Evolutionary conservation across 139 green algal genomes (phyloP), one percentile per base, ranked within the genome.

Genomic region (Pseudopediastrum boryanum): DNA sequence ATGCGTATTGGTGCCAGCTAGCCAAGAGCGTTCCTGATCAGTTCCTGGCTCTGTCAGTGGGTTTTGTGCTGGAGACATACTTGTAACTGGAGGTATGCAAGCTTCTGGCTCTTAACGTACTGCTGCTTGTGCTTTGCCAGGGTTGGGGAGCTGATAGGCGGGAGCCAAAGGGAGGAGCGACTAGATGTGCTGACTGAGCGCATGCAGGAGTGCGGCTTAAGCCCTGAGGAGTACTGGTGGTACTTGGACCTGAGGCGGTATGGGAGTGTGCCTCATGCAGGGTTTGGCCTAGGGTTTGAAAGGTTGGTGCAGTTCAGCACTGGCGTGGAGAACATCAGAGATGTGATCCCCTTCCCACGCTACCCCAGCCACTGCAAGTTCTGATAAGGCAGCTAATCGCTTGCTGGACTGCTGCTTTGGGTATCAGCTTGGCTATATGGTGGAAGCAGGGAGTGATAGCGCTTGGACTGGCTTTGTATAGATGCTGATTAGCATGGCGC

Each of bases 241-340:
- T 96, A 96, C 83, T 46, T 94, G 35, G 91, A 96, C 66, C 84
- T 94, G 73, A 74, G 91, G 13, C 46, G 81, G 5, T 96, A 90
- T 80, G 91, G 91, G 2, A 89, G 85, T 7, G 91, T 96, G 44
- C 86, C 84, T 39, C 91, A 96, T 78, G 77, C 85, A 19, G 91
- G 91, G 2, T 96, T 96, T 73, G 92, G 92, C 41, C 83, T 93
- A 29, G 89, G 89, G 7, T 94, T 95, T 75, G 91, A 95, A 83
- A 71, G 91, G 1, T 79, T 95, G 13, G 84, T 95, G 56, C 86
- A 92, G 79, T 94, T 93, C 71, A 75, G 42, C 43, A 94, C 90
- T 25, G 87, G 87, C 23, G 69, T 91, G 9, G 91, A 94, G 63
- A 95, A 95, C 81, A 95, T 95, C 59, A 80, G 90, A 35, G 91